Evolutionary conservation across 1,139 yeast species (phyloP).

Genomic region (Hyphopichia burtonii): DNA sequence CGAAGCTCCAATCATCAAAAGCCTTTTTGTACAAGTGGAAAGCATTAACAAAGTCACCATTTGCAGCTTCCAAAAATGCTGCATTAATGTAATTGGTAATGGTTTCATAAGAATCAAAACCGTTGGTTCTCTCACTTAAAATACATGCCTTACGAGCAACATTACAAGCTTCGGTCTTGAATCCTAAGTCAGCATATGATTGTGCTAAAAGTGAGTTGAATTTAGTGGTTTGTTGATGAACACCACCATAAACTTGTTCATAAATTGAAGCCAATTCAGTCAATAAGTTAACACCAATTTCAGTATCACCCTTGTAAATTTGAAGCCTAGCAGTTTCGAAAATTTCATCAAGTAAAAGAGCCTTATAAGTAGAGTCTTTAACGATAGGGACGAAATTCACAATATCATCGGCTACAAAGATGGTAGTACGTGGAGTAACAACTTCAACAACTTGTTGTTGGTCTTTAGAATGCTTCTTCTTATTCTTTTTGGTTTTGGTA

Average conservation of each 20-base stretch:
- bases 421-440: conserved; percentile 24
- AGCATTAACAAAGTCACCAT: conserved; percentile 60
- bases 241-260: conserved; percentile 81
- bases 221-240: conserved; percentile 78
- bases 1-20: conserved; percentile 52
- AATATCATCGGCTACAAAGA: conserved; percentile 64
- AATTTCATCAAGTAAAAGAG: conserved; percentile 73
- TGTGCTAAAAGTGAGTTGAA: conserved; percentile 67
- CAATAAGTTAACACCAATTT: conserved; percentile 56
- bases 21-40: conserved; percentile 64
- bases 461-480: conserved; percentile 30
- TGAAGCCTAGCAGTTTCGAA: conserved; percentile 67
- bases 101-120: conserved; percentile 78
- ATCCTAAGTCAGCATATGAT: conserved; percentile 61
- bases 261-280: conserved; percentile 69
- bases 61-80: conserved; percentile 67
- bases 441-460: conserved; percentile 25
- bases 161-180: conserved; percentile 59
- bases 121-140: conserved; percentile 76
- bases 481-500: conserved; percentile 15
- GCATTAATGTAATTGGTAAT: conserved; percentile 71
- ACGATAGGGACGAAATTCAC: conserved; percentile 68
- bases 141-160: conserved; percentile 70
- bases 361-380: conserved; percentile 66
- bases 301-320: conserved; percentile 41